Evolutionary conservation across 768 basidiomycete species (phyloP).

Genomic region (Rhodotorula graminis): DNA sequence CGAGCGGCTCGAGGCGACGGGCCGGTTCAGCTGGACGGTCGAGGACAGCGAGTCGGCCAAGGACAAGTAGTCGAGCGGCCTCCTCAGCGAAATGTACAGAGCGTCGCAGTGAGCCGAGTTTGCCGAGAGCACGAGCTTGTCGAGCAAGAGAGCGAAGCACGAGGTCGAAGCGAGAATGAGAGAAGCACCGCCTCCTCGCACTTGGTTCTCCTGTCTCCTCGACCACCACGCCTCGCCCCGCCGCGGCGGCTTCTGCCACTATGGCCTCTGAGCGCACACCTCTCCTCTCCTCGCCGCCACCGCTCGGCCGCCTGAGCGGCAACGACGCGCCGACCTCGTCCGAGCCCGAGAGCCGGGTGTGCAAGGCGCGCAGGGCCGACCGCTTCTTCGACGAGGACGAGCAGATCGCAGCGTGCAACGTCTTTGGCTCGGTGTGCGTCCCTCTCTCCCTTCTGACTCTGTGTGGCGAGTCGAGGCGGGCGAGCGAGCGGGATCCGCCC

Average conservation of each 20-base stretch:
- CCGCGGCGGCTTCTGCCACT: background rate
- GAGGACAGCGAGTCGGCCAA: slow-evolving; percentile 7
- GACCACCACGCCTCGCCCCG: background rate
- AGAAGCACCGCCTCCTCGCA: background rate
- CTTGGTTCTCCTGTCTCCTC: background rate
- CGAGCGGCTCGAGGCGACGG: slow-evolving; percentile 56
- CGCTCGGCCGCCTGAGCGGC: background rate
- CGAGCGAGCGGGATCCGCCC: too few species aligned
- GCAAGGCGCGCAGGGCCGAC: background rate
- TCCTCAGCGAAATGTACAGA: too few species aligned
- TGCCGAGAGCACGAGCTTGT: too few species aligned
- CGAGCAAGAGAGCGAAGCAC: too few species aligned
- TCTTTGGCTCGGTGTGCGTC: slow-evolving; percentile 16
- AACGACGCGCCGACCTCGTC: background rate
- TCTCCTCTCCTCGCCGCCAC: background rate
- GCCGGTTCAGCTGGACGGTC: background rate
- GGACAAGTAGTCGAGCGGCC: background rate
- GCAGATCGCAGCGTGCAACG: slow-evolving; percentile 12
- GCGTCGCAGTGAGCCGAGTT: too few species aligned
- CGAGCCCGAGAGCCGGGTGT: background rate
- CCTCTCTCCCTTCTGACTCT: background rate
- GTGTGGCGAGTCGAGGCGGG: background rate
- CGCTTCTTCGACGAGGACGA: slow-evolving; percentile 15
- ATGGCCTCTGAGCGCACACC: slow-evolving; percentile 1
- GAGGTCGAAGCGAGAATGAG: too few species aligned